These are phyloP conservation scores for Parsonsia alboflavescens DNA, from an alignment of 257 asterid species.

Conservation along the genomic window DNA sequence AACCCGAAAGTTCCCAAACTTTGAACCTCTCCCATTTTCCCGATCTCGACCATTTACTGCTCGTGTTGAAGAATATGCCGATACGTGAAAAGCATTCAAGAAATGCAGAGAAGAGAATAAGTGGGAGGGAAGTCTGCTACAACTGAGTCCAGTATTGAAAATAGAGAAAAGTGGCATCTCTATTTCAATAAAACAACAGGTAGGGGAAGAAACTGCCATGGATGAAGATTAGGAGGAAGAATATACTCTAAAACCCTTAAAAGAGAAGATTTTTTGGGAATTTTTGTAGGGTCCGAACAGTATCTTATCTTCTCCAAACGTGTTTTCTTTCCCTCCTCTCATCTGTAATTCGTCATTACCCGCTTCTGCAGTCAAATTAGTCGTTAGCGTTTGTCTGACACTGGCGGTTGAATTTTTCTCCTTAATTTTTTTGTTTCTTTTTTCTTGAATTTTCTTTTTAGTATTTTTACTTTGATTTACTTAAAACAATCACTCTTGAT, in stretches of 20 bases:
- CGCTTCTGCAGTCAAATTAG: neutral
- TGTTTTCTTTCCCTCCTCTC: neutral
- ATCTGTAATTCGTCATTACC: neutral
- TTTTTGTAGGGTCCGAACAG: neutral
- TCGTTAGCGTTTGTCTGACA: neutral
- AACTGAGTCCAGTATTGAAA: conserved; percentile 9
- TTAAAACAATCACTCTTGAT: too few relatives aligned
- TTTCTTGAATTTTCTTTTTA: too few relatives aligned
- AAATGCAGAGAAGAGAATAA: neutral
- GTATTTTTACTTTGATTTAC: too few relatives aligned
- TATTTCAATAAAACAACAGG: conserved; percentile 7
- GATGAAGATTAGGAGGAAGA: conserved; percentile 5
- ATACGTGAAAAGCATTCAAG: neutral
- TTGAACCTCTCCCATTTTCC: neutral
- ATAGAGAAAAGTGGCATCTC: conserved; percentile 6
- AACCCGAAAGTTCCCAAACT: conserved; percentile 25
- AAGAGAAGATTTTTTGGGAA: neutral
- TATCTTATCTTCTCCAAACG: neutral
- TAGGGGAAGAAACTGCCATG: neutral
- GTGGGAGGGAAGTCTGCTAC: conserved; percentile 1
- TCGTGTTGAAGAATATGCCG: neutral
- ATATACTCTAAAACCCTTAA: conserved; percentile 37
- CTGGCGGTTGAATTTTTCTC: neutral
- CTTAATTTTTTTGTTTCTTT: too few relatives aligned
- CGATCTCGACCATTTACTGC: neutral